phyloP scores from a whole-genome alignment of 2,329 filamentous ascomycete genomes.

The Aspergillus sp. region DNA sequence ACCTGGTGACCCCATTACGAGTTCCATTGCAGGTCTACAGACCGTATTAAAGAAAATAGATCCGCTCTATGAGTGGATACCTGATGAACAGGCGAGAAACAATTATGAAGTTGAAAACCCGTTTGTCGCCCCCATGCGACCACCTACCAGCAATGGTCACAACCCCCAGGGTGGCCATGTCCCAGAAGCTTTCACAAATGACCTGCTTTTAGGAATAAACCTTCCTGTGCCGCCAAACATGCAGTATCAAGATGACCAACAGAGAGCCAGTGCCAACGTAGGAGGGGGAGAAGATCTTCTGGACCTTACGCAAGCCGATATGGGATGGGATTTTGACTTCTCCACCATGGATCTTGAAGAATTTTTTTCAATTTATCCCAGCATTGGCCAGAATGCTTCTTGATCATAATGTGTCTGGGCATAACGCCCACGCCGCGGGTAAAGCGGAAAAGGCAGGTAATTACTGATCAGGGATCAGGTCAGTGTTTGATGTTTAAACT shows the following conservation, averaged over 20 bases:
- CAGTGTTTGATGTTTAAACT: too few species aligned
- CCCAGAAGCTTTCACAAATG: neutral
- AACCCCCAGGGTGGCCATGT: neutral
- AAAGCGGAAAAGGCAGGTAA: too few species aligned
- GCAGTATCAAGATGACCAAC: slow-evolving; percentile 16
- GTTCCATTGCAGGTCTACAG: slow-evolving; percentile 26
- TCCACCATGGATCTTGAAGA: slow-evolving; percentile 37
- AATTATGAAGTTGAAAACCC: neutral
- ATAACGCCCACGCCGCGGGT: too few species aligned
- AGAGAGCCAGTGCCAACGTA: slow-evolving; percentile 15
- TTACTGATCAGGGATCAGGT: too few species aligned
- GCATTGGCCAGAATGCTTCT: slow-evolving; percentile 4
- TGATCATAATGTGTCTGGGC: too few species aligned
- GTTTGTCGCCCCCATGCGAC: neutral
- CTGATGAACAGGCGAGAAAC: neutral
- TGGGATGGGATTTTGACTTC: slow-evolving; percentile 37
- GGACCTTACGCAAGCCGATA: slow-evolving; percentile 32
- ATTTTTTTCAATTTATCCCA: slow-evolving; percentile 31
- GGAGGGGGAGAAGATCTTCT: slow-evolving; percentile 28
- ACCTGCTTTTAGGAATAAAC: neutral
- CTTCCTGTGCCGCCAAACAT: slow-evolving; percentile 13
- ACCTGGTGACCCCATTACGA: slow-evolving; percentile 19
- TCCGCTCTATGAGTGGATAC: slow-evolving; percentile 24
- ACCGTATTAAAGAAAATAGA: slow-evolving; percentile 28
- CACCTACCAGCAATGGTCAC: neutral